These are phyloP conservation scores for Sergeia podlipaevii DNA, from an alignment of 208 protist genomes.

Conservation along the genomic window DNA sequence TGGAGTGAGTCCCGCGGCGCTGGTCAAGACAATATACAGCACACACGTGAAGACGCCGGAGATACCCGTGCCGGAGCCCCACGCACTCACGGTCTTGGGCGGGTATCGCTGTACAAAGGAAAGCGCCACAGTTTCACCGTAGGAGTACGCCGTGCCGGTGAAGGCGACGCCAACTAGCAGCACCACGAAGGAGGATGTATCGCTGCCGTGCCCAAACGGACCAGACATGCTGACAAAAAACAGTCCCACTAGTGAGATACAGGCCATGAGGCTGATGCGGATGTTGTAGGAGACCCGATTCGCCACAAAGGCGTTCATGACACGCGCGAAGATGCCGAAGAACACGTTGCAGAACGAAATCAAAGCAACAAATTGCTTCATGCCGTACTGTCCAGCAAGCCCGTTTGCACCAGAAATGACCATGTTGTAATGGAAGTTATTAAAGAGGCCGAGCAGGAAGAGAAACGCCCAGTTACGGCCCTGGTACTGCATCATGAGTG, in stretches of 20 bases:
- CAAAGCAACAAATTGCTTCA: slow-evolving; percentile 64
- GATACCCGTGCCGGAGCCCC: slow-evolving; percentile 85
- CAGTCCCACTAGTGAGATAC: slow-evolving; percentile 59
- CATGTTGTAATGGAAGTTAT: slow-evolving; percentile 89
- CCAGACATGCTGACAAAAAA: slow-evolving; percentile 64
- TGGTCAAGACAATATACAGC: slow-evolving; percentile 65
- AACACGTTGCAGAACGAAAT: slow-evolving; percentile 81
- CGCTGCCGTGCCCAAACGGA: slow-evolving; percentile 34
- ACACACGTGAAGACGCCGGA: slow-evolving; percentile 79
- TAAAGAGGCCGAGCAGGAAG: slow-evolving; percentile 80
- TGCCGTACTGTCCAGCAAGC: slow-evolving; percentile 45
- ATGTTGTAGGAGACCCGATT: slow-evolving; percentile 66
- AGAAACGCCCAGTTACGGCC: slow-evolving; percentile 39
- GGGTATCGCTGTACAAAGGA: slow-evolving; percentile 82
- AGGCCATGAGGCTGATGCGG: slow-evolving; percentile 53
- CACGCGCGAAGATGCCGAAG: slow-evolving; percentile 70
- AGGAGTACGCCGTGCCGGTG: slow-evolving; percentile 52
- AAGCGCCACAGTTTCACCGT: slow-evolving; percentile 79
- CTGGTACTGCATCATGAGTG: slow-evolving; percentile 16
- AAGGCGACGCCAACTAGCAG: slow-evolving; percentile 68
- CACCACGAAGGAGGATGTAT: slow-evolving; percentile 56
- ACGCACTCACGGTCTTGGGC: slow-evolving; percentile 71
- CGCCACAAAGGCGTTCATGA: slow-evolving; percentile 76
- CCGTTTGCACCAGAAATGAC: slow-evolving; percentile 58
- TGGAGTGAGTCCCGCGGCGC: slow-evolving; percentile 40